Evolutionary conservation across 139 green algal genomes (phyloP).

Genomic region (Volvox reticuliferus): DNA sequence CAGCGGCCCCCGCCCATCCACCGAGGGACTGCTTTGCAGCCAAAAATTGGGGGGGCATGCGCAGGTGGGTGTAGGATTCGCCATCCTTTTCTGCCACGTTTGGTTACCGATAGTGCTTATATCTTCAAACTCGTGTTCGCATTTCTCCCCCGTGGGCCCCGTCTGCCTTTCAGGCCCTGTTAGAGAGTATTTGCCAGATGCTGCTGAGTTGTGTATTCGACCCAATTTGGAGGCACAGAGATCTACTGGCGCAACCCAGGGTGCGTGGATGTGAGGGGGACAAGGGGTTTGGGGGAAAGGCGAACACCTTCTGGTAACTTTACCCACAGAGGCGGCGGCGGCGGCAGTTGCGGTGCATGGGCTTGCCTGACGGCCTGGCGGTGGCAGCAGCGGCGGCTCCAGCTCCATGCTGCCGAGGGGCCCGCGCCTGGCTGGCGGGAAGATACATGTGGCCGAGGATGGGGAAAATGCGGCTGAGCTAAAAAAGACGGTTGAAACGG

Average conservation of each 20-base stretch:
- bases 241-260: constrained; percentile 34
- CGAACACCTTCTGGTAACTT: too few species aligned
- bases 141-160: neutral
- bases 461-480: too few species aligned
- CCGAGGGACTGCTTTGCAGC: constrained; percentile 31
- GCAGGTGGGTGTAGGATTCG: constrained; percentile 4
- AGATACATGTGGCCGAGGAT: too few species aligned
- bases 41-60: constrained; percentile 46
- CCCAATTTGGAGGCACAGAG: constrained; percentile 34
- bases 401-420: neutral
- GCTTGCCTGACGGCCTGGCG: too few species aligned
- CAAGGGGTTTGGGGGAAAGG: neutral
- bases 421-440: neutral
- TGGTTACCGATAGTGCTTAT: too few species aligned
- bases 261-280: neutral
- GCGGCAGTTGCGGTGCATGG: too few species aligned
- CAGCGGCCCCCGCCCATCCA: neutral
- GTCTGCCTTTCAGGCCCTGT: neutral
- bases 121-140: too few species aligned
- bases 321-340: too few species aligned
- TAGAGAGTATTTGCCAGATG: constrained; percentile 36
- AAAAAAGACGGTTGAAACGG: too few species aligned
- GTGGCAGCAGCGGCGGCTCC: neutral
- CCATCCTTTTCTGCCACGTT: neutral
- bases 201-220: constrained; percentile 47